These are phyloP conservation scores for Trichoderma endophyticum DNA, from an alignment of 2,329 filamentous ascomycete genomes.

Conservation along the genomic window DNA sequence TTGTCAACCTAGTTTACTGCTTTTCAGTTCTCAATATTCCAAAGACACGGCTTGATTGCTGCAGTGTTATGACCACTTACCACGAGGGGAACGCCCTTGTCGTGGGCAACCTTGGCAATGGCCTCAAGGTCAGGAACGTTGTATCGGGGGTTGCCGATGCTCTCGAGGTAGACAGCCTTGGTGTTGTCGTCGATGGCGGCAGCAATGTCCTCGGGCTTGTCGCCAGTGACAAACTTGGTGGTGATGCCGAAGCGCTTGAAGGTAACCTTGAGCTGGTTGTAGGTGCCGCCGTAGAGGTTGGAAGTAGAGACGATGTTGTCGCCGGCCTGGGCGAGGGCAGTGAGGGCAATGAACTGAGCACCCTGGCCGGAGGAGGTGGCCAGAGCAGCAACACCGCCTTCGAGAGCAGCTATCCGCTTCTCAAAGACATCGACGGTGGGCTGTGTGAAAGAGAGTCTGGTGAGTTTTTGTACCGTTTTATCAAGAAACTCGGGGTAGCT, in stretches of 20 bases:
- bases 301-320: conserved; percentile 92
- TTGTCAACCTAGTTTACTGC: conserved; percentile 68
- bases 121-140: conserved; percentile 89
- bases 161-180: conserved; percentile 89
- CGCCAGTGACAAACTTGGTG: conserved; percentile 83
- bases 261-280: conserved; percentile 95
- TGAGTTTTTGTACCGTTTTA: not conserved
- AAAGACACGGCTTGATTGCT: not conserved
- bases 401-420: conserved; percentile 91
- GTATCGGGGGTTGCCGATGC: conserved; percentile 89
- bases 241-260: conserved; percentile 81
- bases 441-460: conserved; percentile 48
- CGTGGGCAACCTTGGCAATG: conserved; percentile 75
- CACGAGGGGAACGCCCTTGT: conserved; percentile 63
- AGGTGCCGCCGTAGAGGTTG: conserved; percentile 91
- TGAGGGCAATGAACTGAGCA: conserved; percentile 87
- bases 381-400: conserved; percentile 84
- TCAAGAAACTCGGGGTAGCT: not conserved
- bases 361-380: conserved; percentile 83
- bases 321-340: conserved; percentile 77
- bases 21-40: not conserved
- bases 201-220: conserved; percentile 74
- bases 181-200: conserved; percentile 87
- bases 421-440: conserved; percentile 95
- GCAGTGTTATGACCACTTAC: conserved; percentile 36